Base-by-base conservation (phyloP, 1,284 basidiomycete species). In the Quambalaria eucalypti region DNA sequence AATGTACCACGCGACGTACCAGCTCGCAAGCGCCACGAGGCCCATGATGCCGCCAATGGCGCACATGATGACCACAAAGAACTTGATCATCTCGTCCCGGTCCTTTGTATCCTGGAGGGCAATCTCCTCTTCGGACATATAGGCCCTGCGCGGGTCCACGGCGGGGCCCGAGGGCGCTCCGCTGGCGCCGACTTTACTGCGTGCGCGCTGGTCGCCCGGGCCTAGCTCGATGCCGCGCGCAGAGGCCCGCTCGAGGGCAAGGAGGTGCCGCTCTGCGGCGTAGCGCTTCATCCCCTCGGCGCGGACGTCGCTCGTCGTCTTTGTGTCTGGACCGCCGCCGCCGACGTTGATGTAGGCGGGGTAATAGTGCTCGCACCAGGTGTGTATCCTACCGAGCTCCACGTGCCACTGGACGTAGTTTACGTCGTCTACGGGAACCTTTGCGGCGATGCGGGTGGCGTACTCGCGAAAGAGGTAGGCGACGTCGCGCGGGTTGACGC, bases 401-500 rank as follows among this genome's bases (percentile, higher is more conserved):
- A 73, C 60, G 16, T 56, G 54, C 73, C 73, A 75, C 7, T 60
- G 59, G 3, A 60, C 38, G 54, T 88, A 91, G 78, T 86, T 90
- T 40, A 92, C 91, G 76, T 98, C 93, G 51, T 85, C 80, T 9
- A 87, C 84, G 26, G 81, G 75, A 0, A 88, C 83, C 69, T 87
- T 88, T 25, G 82, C 80, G 77, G 96, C 91, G 61, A 98, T 96
- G 62, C 80, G 81, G 30, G 87, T 84, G 0, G 85, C 84, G 71
- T 87, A 90, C 26, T 86, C 82, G 23, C 85, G 83, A 82, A 97
- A 97, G 62, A 92, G 85, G 71, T 85, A 82, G 0, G 90, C 85
- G 1, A 97, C 90, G 67, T 97, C 91, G 31, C 90, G 82, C 0
- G 90, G 88, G 77, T 97, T 97, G 36, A 87, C 87, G 3, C 90